A percentile compares a stretch with the other conserved stretches of the same genome.
Conservation (phyloP, 2,329 filamentous ascomycete species). For the Pseudonectria foliicola region DNA sequence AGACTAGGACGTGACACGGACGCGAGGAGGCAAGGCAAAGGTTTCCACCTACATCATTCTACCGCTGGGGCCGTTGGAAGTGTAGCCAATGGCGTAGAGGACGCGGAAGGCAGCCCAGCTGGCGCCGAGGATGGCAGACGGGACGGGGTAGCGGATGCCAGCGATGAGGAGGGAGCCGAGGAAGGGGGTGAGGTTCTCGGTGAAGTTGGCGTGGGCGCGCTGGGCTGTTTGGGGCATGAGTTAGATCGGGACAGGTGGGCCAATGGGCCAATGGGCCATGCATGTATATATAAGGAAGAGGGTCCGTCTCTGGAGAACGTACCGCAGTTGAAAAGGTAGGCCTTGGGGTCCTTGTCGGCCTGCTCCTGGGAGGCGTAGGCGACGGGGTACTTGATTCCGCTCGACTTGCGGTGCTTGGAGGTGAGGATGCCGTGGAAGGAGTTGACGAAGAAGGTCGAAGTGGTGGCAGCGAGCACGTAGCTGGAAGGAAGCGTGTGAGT, state of each 20-base stretch:
- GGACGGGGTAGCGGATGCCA: slow-evolving; percentile 47
- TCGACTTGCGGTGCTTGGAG: slow-evolving; percentile 40
- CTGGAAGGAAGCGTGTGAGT: slow-evolving; percentile 28
- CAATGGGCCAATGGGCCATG: no score
- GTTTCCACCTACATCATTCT: slow-evolving; percentile 29
- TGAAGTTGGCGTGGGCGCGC: slow-evolving; percentile 56
- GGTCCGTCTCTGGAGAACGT: no score
- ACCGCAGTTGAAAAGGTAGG: slow-evolving; percentile 57
- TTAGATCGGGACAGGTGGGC: slow-evolving; percentile 1
- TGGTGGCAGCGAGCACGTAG: slow-evolving; percentile 53
- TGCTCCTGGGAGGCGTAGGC: slow-evolving; percentile 49
- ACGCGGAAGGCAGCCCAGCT: slow-evolving; percentile 46
- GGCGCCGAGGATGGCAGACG: slow-evolving; percentile 41
- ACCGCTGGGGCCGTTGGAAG: slow-evolving; percentile 37
- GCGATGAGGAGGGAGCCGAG: slow-evolving; percentile 47
- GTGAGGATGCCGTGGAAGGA: slow-evolving; percentile 43
- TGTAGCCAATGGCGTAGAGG: slow-evolving; percentile 51
- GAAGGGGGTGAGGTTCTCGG: slow-evolving; percentile 51
- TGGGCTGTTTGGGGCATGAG: slow-evolving; percentile 35
- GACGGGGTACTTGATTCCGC: slow-evolving; percentile 49
- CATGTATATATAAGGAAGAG: no score
- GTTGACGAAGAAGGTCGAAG: slow-evolving; percentile 53
- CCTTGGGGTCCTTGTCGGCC: slow-evolving; percentile 46
- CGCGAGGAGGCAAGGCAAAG: background rate
- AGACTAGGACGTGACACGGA: slow-evolving; percentile 7